Evolutionary conservation across 768 basidiomycete genomes (phyloP).

Genomic region (Tubosaeta brunneosetosa): DNA sequence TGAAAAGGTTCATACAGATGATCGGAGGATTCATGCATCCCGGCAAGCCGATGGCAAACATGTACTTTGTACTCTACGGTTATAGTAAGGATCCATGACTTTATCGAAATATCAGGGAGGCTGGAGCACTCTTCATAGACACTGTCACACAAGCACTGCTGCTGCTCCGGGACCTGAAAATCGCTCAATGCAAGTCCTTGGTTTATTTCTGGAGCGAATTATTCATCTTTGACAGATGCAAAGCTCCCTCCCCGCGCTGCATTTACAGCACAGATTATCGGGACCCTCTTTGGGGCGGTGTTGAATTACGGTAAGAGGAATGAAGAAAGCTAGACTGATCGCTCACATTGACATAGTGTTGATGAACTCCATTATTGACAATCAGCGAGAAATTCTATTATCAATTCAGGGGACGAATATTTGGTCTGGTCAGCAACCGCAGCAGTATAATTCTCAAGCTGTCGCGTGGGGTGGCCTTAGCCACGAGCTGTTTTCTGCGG

Average conservation of each 20-base stretch:
- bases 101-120: slow-evolving; percentile 38
- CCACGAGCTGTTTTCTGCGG: slow-evolving; percentile 30
- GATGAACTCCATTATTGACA: slow-evolving; percentile 55
- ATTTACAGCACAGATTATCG: slow-evolving; percentile 55
- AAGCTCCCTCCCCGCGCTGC: slow-evolving; percentile 66
- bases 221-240: slow-evolving; percentile 31
- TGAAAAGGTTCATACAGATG: slow-evolving; percentile 33
- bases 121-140: slow-evolving; percentile 34
- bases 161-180: slow-evolving; percentile 56
- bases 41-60: slow-evolving; percentile 42
- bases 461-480: slow-evolving; percentile 41
- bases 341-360: slow-evolving; percentile 28
- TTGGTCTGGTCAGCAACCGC: slow-evolving; percentile 31
- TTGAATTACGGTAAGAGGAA: slow-evolving; percentile 57
- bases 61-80: slow-evolving; percentile 42
- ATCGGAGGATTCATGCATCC: slow-evolving; percentile 34
- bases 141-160: slow-evolving; percentile 47
- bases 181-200: slow-evolving; percentile 20
- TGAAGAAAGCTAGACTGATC: slow-evolving; percentile 38
- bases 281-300: slow-evolving; percentile 25
- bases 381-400: slow-evolving; percentile 49
- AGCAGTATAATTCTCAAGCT: slow-evolving; percentile 31
- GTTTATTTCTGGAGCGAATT: slow-evolving; percentile 33
- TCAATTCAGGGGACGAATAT: slow-evolving; percentile 48
- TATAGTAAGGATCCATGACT: slow-evolving; percentile 34